A percentile compares a stretch with the other conserved stretches of the same genome.
These are phyloP conservation scores for Hypoxylon sp. DNA, from an alignment of 2,329 filamentous ascomycete species.

Conservation along the genomic window DNA sequence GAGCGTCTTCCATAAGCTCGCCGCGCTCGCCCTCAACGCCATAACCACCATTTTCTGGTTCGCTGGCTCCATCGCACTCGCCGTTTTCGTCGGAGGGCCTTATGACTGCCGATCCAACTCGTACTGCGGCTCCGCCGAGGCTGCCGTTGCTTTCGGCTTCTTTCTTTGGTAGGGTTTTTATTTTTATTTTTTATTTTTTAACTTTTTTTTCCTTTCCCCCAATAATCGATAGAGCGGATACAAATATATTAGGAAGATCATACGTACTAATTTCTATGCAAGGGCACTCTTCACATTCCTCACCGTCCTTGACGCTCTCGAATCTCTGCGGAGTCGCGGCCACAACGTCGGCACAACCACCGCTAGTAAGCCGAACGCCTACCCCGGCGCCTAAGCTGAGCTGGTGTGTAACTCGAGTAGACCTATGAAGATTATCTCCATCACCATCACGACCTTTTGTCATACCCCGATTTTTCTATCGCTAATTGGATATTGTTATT, in stretches of 20 bases:
- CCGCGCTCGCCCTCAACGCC: slow-evolving; percentile 76
- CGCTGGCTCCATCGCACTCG: slow-evolving; percentile 83
- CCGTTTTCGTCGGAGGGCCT: slow-evolving; percentile 72
- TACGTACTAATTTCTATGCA: slow-evolving; percentile 31
- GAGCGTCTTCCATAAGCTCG: slow-evolving; percentile 73
- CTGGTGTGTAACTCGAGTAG: not conserved
- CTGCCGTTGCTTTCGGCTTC: slow-evolving; percentile 76
- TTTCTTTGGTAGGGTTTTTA: slow-evolving; percentile 68
- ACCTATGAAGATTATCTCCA: not conserved
- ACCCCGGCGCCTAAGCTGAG: slow-evolving; percentile 48
- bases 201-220: not conserved
- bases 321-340: slow-evolving; percentile 60
- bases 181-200: not conserved
- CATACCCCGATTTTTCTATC: not conserved
- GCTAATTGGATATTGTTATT: not conserved
- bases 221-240: not conserved
- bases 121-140: slow-evolving; percentile 73
- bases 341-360: slow-evolving; percentile 48
- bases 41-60: slow-evolving; percentile 93
- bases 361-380: slow-evolving; percentile 45
- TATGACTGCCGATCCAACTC: slow-evolving; percentile 65
- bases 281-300: slow-evolving; percentile 66
- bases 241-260: not conserved
- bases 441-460: not conserved
- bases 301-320: slow-evolving; percentile 63